Evolutionary conservation across 176 grass and related monocot species (phyloP), one percentile per base, ranked within the genome.

Genomic region (Eremochloa ophiuroides): DNA sequence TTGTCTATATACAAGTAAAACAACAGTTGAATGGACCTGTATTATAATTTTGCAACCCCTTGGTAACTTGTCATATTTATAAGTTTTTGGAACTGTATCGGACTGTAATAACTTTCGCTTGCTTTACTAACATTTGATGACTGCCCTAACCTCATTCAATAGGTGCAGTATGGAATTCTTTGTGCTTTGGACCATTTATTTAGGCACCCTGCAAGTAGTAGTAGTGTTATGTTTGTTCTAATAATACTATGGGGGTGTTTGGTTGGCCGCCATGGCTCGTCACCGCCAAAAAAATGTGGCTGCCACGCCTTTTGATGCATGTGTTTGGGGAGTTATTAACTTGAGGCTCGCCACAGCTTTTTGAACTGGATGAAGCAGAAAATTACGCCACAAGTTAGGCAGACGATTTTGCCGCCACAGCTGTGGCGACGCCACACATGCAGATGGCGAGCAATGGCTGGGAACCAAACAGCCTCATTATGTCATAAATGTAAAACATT

Each of bases 91-190:
- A 51, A 33, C 44, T 71, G 39, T 46, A 71, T 26, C 69, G 39
- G 44, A 42, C n/a, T 47, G 39, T 76, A 44, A 26, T 22, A 67
- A 18, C 20, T 30, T 10, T 77, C 48, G 43, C 51, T 34, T 27
- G 81, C 35, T 33, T 65, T 51, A 40, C 55, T 29, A 15, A 43
- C 22, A 42, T 30, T 82, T 77, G 29, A 87, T 82, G 51, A 76
- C 31, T 62, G 51, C 27, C 16, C 31, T 71, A 33, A 39, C 48
- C 66, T 68, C 10, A 27, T 82, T 39, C 38, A 62, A 44, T 37
- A 62, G 50, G 41, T 41, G 59, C 5, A 79, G 7, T 23, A 28
- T 60, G 13, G 72, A 56, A 41, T 55, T 73, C 17, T 64, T 27
- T 66, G 44, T 74, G 56, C 42, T 33, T 75, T 28, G 35, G 28